A percentile compares a stretch with the other conserved stretches of the same genome.
phyloP scores from a whole-genome alignment of 2,329 filamentous ascomycete genomes.

The Aciculosporium take region DNA sequence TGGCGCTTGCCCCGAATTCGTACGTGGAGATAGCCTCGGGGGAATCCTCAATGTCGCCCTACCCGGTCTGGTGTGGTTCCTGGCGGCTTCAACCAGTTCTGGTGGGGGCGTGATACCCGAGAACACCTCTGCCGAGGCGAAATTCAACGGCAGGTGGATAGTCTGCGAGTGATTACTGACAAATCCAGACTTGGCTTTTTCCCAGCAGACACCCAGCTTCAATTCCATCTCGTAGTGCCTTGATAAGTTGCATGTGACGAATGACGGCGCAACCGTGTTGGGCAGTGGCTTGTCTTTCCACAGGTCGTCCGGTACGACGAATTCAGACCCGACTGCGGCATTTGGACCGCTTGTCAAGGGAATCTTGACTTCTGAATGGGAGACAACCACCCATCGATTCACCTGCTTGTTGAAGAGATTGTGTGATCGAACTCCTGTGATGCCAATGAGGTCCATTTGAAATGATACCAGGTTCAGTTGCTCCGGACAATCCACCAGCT shows the following conservation, averaged over 20 bases:
- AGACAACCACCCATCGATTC: constrained; percentile 62
- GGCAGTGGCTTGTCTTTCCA: constrained; percentile 65
- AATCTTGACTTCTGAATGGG: constrained; percentile 55
- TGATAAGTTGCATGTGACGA: constrained; percentile 76
- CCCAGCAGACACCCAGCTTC: constrained; percentile 63
- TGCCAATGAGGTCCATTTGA: constrained; percentile 68
- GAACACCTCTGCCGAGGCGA: constrained; percentile 62
- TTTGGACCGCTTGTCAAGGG: constrained; percentile 45
- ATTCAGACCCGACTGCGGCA: constrained; percentile 48
- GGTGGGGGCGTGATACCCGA: constrained; percentile 76
- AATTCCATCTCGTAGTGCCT: constrained; percentile 75
- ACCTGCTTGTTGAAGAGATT: constrained; percentile 56
- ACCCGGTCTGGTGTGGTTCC: constrained; percentile 21
- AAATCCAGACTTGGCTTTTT: constrained; percentile 31
- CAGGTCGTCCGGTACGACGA: constrained; percentile 51
- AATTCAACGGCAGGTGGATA: constrained; percentile 62
- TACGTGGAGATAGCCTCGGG: constrained; percentile 23
- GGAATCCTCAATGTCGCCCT: constrained; percentile 21
- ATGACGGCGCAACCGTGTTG: constrained; percentile 75
- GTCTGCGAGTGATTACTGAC: constrained; percentile 35
- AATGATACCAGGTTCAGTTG: constrained; percentile 63
- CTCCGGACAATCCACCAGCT: constrained; percentile 53
- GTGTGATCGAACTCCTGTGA: constrained; percentile 66
- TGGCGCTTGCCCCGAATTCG: constrained; percentile 12
- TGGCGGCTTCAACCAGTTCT: constrained; percentile 52